phyloP scores from a whole-genome alignment of 805 yeast species.

The Wickerhamiella allomyrinae region DNA sequence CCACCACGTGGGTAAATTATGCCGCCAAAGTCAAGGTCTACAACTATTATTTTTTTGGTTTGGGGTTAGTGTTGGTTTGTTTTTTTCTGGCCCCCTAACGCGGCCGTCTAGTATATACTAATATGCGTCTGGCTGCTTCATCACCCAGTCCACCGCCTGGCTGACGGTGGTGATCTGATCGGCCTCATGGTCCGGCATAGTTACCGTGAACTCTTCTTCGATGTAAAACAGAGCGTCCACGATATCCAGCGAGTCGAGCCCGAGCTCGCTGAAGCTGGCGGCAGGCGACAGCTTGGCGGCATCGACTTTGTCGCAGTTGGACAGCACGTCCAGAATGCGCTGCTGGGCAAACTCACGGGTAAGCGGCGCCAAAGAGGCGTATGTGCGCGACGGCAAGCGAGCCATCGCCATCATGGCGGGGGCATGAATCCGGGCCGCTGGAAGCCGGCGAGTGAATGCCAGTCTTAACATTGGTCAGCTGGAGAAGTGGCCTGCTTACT shows the following conservation, averaged over 20 bases:
- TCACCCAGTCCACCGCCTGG: constrained; percentile 78
- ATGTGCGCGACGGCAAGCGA: constrained; percentile 35
- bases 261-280: constrained; percentile 42
- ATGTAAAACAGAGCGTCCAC: constrained; percentile 91
- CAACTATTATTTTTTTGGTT: no score
- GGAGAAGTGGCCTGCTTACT: background rate
- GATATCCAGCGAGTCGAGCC: constrained; percentile 82
- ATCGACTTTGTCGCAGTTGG: constrained; percentile 44
- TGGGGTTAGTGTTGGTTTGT: no score
- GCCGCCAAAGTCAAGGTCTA: no score
- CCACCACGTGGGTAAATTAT: no score
- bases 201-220: constrained; percentile 64
- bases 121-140: constrained; percentile 33
- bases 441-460: constrained; percentile 2
- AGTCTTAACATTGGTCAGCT: constrained; percentile 4
- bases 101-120: constrained; percentile 8
- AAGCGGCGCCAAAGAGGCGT: constrained; percentile 37
- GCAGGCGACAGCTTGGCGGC: constrained; percentile 27
- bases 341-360: constrained; percentile 65
- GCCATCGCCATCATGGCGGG: constrained; percentile 7
- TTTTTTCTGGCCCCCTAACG: no score
- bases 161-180: constrained; percentile 84
- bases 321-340: constrained; percentile 66
- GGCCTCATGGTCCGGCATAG: constrained; percentile 46
- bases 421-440: background rate